phyloP scores from a whole-genome alignment of 2,329 filamentous ascomycete species.

The Seiridium unicorne region DNA sequence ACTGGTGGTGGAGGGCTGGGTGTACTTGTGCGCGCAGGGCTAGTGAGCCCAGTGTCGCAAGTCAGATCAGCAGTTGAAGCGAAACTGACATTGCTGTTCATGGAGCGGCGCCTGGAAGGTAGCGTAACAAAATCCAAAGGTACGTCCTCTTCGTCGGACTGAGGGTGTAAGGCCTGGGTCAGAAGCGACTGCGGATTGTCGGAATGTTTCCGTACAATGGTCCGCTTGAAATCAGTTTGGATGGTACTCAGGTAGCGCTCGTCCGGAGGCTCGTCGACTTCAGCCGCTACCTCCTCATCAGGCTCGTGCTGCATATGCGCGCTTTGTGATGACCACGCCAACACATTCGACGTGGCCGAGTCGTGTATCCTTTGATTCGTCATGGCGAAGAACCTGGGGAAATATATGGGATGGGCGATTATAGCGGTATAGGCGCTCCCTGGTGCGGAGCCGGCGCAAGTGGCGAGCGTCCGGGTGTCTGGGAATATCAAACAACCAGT shows the following conservation, averaged over 20 bases:
- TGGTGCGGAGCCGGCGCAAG: not conserved
- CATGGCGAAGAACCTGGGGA: slow-evolving; percentile 22
- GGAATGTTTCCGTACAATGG: slow-evolving; percentile 43
- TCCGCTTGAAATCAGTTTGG: slow-evolving; percentile 44
- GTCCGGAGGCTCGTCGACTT: slow-evolving; percentile 89
- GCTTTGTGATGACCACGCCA: slow-evolving; percentile 44
- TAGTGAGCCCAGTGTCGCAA: slow-evolving; percentile 91
- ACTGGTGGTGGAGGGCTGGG: slow-evolving; percentile 82
- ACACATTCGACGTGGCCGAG: slow-evolving; percentile 37
- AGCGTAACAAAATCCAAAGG: slow-evolving; percentile 34
- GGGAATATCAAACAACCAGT: not conserved
- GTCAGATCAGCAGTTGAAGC: slow-evolving; percentile 87
- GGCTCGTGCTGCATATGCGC: slow-evolving; percentile 40
- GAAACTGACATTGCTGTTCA: slow-evolving; percentile 76
- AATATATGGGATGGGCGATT: not conserved
- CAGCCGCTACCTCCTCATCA: slow-evolving; percentile 66
- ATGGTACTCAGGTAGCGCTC: slow-evolving; percentile 27
- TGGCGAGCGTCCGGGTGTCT: not conserved
- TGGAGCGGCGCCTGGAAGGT: slow-evolving; percentile 57
- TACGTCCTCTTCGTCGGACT: slow-evolving; percentile 55
- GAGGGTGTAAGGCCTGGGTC: slow-evolving; percentile 76
- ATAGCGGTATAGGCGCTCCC: not conserved
- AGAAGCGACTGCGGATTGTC: slow-evolving; percentile 76
- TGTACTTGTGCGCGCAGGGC: slow-evolving; percentile 81
- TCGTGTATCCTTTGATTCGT: slow-evolving; percentile 35